Evolutionary conservation across 192 early-diverging fungal genomes (phyloP), one percentile per base, ranked within the genome.

Genomic region (Anaeromyces robustus): DNA sequence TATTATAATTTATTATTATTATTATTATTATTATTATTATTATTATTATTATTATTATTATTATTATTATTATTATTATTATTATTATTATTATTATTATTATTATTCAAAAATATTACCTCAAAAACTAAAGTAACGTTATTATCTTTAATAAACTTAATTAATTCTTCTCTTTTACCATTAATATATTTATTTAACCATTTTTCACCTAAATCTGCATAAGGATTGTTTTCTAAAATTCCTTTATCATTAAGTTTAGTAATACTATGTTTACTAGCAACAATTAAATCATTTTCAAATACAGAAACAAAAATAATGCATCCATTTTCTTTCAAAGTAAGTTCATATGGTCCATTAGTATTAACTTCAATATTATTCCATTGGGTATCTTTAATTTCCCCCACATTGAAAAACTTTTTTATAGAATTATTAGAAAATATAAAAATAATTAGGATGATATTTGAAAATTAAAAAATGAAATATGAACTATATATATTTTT

Each of bases 261-360:
- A 14, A 93, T 32, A 12, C 88, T 87, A 83, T 99, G 96, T 86
- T 99, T 99, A 78, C 94, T 95, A 29, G 94, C 94, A 6, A 97
- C 95, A 41, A 99, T 37, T 29, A 96, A 84, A 22, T 87, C 82
- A 3, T 86, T 86, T 52, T 93, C 89, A 30, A 91, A 77, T 0
- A 90, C 92, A 4, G 93, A 83, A 59, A 94, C 92, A 32, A 96
- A 93, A 80, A 97, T 96, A 81, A 99, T 93, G 83, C 96, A 99
- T 14, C 97, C 97, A 83, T 99, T 96, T 84, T 99, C 97, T 86
- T 99, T 99, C 29, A 95, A 87, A 0, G 95, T 96, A 32, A 97
- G 86, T 84, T 99, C 93, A 82, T 95, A 99, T 2, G 97, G 97
- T 0, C 94, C 94, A 18, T 79, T 39, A 0, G 96, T 96, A 30